These are phyloP conservation scores for Hibiscus mutabilis DNA, from an alignment of 345 rosid genomes.

Conservation along the genomic window DNA sequence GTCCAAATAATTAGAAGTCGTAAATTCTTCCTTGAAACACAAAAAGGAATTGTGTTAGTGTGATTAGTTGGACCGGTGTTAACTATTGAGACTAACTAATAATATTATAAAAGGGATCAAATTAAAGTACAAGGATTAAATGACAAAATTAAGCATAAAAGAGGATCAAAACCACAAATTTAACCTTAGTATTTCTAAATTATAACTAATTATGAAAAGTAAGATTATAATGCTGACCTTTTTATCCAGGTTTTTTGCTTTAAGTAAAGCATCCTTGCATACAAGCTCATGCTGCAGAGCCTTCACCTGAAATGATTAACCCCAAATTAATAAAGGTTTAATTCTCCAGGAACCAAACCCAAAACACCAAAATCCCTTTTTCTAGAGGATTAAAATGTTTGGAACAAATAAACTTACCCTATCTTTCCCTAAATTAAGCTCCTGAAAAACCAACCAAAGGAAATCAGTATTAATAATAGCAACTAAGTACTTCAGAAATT, in stretches of 20 bases:
- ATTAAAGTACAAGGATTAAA: too few species aligned
- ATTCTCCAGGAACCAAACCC: neutral
- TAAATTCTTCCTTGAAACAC: too few species aligned
- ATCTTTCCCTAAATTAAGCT: constrained; percentile 50
- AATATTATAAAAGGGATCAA: too few species aligned
- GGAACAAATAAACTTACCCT: constrained; percentile 25
- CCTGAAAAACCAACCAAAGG: constrained; percentile 28
- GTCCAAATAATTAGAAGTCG: too few species aligned
- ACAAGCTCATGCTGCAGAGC: constrained; percentile 48
- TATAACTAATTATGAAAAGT: neutral
- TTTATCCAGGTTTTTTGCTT: constrained; percentile 24
- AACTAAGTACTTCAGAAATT: neutral
- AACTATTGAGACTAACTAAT: too few species aligned
- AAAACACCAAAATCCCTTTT: neutral
- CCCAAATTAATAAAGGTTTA: neutral
- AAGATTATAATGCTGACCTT: constrained; percentile 21
- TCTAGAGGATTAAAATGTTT: neutral
- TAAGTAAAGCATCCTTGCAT: constrained; percentile 47
- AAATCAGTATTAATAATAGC: constrained; percentile 1
- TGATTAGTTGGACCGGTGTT: too few species aligned
- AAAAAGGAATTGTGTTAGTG: too few species aligned
- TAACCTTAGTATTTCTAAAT: neutral
- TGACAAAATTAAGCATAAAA: too few species aligned
- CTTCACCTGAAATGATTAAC: constrained; percentile 30
- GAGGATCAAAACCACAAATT: neutral